Conservation (phyloP, 257 asterid genomes). For the Fraxinus pennsylvanica region DNA sequence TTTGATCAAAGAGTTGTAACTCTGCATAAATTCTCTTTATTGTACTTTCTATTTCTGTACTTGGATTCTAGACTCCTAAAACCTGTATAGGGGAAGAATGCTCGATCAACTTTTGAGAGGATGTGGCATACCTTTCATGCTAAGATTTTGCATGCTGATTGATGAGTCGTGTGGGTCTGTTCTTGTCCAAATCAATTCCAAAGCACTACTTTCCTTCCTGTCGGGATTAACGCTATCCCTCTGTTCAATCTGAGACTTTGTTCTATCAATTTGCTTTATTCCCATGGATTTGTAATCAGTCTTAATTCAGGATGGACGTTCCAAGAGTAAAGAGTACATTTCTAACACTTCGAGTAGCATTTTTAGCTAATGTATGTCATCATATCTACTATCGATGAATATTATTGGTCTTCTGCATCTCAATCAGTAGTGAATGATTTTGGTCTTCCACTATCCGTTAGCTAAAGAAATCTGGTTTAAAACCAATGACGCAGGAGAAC, state of each 20-base stretch:
- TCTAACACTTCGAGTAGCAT: neutral
- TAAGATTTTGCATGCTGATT: neutral
- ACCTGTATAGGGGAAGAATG: neutral
- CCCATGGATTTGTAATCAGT: neutral
- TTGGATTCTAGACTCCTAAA: neutral
- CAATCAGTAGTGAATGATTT: neutral
- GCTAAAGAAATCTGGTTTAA: neutral
- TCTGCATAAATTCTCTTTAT: neutral
- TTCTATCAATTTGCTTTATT: neutral
- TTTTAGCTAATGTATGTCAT: neutral
- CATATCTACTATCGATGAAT: neutral
- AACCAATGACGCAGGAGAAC: neutral
- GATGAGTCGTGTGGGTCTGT: neutral
- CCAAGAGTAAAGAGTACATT: neutral
- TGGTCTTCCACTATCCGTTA: neutral
- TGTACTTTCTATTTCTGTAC: slow-evolving; percentile 8
- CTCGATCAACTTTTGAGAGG: neutral
- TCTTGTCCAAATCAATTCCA: neutral
- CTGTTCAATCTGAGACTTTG: neutral
- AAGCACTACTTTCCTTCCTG: too few species aligned
- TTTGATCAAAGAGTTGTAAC: neutral
- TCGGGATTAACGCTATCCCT: neutral
- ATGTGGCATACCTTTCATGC: neutral
- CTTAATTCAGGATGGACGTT: neutral
- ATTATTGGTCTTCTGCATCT: neutral